Conservation (phyloP, 306 rosid genomes). For the Benincasa hispida region DNA sequence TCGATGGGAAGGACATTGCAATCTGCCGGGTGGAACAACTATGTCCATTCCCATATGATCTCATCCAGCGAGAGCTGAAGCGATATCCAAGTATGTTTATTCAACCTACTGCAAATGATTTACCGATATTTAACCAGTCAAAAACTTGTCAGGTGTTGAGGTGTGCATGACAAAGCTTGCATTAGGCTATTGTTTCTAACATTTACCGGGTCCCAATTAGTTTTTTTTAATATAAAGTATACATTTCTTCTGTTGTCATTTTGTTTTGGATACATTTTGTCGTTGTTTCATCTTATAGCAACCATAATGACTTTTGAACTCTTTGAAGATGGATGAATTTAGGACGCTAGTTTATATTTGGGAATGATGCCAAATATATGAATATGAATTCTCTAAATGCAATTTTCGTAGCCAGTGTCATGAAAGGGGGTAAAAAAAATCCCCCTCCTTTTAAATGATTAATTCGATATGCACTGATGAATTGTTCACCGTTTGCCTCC, state of each 20-base stretch:
- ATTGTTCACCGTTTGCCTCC: background rate
- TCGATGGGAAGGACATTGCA: conserved; percentile 65
- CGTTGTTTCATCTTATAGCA: background rate
- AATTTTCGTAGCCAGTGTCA: background rate
- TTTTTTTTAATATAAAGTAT: background rate
- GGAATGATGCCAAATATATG: background rate
- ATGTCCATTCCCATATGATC: conserved; percentile 95
- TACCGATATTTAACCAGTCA: background rate
- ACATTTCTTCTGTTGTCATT: background rate
- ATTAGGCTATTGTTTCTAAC: background rate
- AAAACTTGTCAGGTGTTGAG: background rate
- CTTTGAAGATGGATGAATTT: background rate
- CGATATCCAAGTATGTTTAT: conserved; percentile 76
- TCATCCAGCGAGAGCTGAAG: conserved; percentile 77
- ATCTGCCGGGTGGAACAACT: conserved; percentile 90
- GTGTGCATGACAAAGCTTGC: background rate
- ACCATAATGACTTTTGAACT: background rate
- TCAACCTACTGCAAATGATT: background rate
- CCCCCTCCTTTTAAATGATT: background rate
- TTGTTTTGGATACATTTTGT: background rate
- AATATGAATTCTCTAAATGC: background rate
- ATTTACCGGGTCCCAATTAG: background rate
- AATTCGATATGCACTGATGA: background rate
- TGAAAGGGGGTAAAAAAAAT: too few species aligned
- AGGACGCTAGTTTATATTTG: background rate